Base-by-base conservation (phyloP, 192 early-diverging fungal species). In the Gamsiella multidivaricata region DNA sequence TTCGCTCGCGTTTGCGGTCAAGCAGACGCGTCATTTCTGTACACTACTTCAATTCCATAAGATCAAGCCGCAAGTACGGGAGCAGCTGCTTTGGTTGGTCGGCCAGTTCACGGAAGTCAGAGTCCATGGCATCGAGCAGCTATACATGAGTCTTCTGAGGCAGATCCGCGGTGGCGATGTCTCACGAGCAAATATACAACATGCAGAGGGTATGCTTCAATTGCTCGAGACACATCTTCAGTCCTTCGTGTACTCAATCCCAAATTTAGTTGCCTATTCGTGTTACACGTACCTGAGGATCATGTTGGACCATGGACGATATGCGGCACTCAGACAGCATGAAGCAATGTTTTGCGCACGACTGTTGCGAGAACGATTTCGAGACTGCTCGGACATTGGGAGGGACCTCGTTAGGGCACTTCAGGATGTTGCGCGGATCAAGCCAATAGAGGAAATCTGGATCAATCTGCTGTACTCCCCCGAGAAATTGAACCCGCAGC, bases 371-470 rank as follows among this genome's bases (percentile, higher is more conserved):
- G 82, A 88, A 56, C 86, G 86, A 42, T 89, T 93, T 56, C 43
- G 51, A 17, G 82, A 83, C 34, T 91, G 91, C 69, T 80, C 80
- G 14, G 62, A 82, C 15, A 70, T 94, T 1, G 92, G 92, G 0
- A 78, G 92, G 7, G 92, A 94, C 63, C 64, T 91, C 0, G 79
- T 94, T 22, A 80, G 91, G 17, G 83, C 87, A 37, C 75, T 94
- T 32, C 90, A 91, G 63, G 87, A 88, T 28, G 86, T 88, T 0
- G 81, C 88, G 0, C 59, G 72, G 17, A 70, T 91, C 17, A 82
- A 84, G 9, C 83, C 80, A 50, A 78, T 94, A 47, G 56, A 65
- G 28, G 81, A 79, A 1, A 73, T 94, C 20, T 90, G 90, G 91
- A 43, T 56, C 9, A 87, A 89, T 58, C 62, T 92, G 15, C 37